Conservation (phyloP, 179 eudicot species). For the Heliamphora pulchella region DNA sequence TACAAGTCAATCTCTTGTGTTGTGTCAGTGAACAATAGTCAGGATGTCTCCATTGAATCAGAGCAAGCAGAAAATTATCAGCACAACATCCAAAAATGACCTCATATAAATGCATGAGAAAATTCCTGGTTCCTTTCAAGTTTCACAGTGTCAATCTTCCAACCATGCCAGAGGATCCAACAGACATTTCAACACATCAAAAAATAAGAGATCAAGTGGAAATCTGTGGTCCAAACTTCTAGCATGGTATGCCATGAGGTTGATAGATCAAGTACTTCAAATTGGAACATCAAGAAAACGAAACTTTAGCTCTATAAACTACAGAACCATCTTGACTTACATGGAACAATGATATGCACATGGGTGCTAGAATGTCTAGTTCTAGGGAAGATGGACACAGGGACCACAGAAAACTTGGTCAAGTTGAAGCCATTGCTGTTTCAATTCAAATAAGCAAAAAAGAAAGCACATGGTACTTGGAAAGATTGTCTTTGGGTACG, state of each 20-base stretch:
- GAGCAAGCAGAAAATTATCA: too few relatives aligned
- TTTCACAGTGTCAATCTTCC: background rate
- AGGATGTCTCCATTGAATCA: too few relatives aligned
- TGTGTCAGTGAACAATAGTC: too few relatives aligned
- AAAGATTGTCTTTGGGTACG: background rate
- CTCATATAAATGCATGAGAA: too few relatives aligned
- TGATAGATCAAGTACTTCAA: background rate
- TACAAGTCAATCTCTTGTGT: too few relatives aligned
- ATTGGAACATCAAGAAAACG: background rate
- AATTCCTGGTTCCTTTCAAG: too few relatives aligned
- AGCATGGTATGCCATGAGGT: background rate
- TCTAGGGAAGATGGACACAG: background rate
- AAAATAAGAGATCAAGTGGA: background rate
- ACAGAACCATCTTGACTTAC: background rate
- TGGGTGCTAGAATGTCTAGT: background rate
- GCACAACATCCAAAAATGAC: too few relatives aligned
- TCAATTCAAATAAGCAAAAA: constrained; percentile 5
- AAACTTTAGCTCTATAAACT: background rate
- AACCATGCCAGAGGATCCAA: background rate
- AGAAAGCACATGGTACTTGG: background rate
- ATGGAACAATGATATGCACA: background rate
- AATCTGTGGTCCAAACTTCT: background rate
- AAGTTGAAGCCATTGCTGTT: background rate
- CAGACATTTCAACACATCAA: background rate
- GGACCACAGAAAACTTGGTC: background rate